Evolutionary conservation across 2,329 filamentous ascomycete genomes (phyloP).

Genomic region (Colletotrichum sidae): DNA sequence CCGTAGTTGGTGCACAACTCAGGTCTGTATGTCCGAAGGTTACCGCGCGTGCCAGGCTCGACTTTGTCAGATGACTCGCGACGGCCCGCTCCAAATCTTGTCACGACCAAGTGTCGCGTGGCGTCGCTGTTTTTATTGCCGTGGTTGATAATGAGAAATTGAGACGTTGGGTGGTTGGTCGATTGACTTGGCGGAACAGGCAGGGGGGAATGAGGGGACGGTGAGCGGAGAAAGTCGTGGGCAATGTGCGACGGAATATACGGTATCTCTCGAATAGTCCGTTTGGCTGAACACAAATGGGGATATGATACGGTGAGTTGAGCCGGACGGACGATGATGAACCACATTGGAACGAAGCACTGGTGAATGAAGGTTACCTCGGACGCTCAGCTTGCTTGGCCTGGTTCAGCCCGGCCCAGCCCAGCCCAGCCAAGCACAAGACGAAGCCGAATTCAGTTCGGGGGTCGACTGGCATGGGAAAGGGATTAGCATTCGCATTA

Average conservation of each 20-base stretch:
- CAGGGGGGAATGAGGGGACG: background rate
- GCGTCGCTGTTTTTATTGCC: background rate
- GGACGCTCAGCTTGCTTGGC: constrained; percentile 5
- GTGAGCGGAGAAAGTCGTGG: background rate
- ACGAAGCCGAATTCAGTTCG: too few species aligned
- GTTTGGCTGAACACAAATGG: too few species aligned
- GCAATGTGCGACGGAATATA: too few species aligned
- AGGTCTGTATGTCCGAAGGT: constrained; percentile 32
- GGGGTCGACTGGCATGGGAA: too few species aligned
- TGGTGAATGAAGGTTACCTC: too few species aligned
- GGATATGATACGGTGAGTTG: too few species aligned
- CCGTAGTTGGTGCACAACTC: too few species aligned
- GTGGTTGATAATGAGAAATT: constrained; percentile 1
- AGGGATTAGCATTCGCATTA: too few species aligned
- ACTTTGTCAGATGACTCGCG: constrained; percentile 34
- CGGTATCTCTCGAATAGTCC: too few species aligned
- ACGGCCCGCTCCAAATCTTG: constrained; percentile 34
- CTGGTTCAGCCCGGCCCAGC: constrained; percentile 13
- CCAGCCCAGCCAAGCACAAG: too few species aligned
- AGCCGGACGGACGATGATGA: too few species aligned
- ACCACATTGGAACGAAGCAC: background rate
- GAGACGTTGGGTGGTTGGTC: background rate
- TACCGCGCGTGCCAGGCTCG: constrained; percentile 29
- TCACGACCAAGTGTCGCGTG: constrained; percentile 6
- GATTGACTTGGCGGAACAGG: too few species aligned